Conservation (phyloP, 2,329 filamentous ascomycete genomes). For the Cladophialophora carrionii region DNA sequence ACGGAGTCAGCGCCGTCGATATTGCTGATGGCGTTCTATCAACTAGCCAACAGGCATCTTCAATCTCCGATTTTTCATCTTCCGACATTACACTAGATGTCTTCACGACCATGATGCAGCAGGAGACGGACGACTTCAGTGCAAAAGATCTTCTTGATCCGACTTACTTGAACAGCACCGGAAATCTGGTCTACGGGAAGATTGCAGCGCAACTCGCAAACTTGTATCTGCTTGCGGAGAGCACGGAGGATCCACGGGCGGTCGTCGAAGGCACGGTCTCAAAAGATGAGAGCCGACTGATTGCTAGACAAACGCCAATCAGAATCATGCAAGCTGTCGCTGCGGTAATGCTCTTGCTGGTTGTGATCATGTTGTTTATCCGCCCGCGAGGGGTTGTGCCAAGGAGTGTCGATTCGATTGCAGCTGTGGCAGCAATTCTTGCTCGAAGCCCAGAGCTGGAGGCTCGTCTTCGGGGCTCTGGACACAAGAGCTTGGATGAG, state of each 20-base stretch:
- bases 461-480: slow-evolving; percentile 22
- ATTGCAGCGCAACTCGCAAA: slow-evolving; percentile 29
- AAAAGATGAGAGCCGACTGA: slow-evolving; percentile 22
- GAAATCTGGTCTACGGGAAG: slow-evolving; percentile 17
- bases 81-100: slow-evolving; percentile 14
- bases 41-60: slow-evolving; percentile 15
- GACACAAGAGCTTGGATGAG: slow-evolving; percentile 24
- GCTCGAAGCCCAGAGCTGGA: slow-evolving; percentile 30
- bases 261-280: slow-evolving; percentile 24
- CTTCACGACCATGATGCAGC: slow-evolving; percentile 28
- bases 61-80: slow-evolving; percentile 3
- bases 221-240: slow-evolving; percentile 27
- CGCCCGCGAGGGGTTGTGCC: slow-evolving; percentile 30
- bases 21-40: slow-evolving; percentile 25
- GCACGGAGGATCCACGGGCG: background rate
- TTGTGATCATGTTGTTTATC: slow-evolving; percentile 24
- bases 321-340: slow-evolving; percentile 30
- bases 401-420: slow-evolving; percentile 30
- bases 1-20: slow-evolving; percentile 21
- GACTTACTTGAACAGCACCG: slow-evolving; percentile 20
- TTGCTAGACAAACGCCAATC: slow-evolving; percentile 22
- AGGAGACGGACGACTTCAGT: slow-evolving; percentile 20
- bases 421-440: slow-evolving; percentile 30
- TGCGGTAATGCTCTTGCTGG: slow-evolving; percentile 24
- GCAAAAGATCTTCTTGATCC: slow-evolving; percentile 24